phyloP scores from a whole-genome alignment of 768 basidiomycete species.

The Phaffia tasmanica region DNA sequence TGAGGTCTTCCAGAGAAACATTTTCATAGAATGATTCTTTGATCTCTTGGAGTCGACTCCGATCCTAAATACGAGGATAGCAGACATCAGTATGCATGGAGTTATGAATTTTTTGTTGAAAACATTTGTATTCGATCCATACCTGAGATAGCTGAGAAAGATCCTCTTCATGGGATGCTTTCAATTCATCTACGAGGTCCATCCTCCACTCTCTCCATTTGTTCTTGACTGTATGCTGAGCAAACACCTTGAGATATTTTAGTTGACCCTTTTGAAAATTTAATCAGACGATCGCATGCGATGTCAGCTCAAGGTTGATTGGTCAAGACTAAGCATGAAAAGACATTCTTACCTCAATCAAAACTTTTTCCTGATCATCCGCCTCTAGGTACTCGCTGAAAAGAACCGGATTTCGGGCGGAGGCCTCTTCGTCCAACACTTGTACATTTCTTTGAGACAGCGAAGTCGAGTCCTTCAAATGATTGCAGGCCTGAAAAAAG shows the following conservation, averaged over 20 bases:
- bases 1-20: constrained; percentile 31
- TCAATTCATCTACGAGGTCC: constrained; percentile 31
- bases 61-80: constrained; percentile 28
- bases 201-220: constrained; percentile 38
- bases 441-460: constrained; percentile 27
- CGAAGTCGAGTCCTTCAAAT: constrained; percentile 34
- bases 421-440: constrained; percentile 29
- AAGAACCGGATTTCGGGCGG: constrained; percentile 33
- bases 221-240: constrained; percentile 34
- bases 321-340: constrained; percentile 11
- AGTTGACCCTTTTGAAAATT: constrained; percentile 28
- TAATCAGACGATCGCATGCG: neutral
- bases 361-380: constrained; percentile 36
- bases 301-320: neutral
- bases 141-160: constrained; percentile 28
- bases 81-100: neutral
- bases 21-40: constrained; percentile 22
- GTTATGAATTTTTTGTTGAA: neutral
- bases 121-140: constrained; percentile 27
- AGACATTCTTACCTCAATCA: constrained; percentile 34
- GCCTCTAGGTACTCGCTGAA: constrained; percentile 38
- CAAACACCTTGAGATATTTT: constrained; percentile 34
- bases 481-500: constrained; percentile 31
- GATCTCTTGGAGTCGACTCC: constrained; percentile 29
- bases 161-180: constrained; percentile 30